Base-by-base conservation (phyloP, 495 filamentous ascomycete genomes). In the Podospora fimiseda region DNA sequence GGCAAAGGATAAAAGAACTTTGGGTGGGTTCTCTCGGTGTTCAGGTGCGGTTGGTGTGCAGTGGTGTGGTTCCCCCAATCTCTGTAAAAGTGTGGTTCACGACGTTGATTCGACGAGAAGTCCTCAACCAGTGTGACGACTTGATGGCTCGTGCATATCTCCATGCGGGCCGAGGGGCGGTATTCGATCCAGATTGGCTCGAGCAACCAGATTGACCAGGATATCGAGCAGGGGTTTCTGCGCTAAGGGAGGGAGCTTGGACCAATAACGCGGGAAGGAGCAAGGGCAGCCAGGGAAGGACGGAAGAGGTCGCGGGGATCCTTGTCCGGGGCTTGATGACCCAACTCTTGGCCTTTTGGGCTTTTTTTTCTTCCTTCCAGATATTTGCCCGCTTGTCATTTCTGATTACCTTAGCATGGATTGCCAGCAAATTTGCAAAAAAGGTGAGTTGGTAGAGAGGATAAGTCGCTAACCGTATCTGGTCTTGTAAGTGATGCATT, bases 181-280 rank as follows among this genome's bases (percentile, higher is more conserved):
- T 61, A 59, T 50, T 58, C 58, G 60, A 50, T 52, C 46, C 58
- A 67, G 67, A 71, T 71, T 71, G 68, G 68, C 61, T 63, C 63
- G 48, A 46, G 38, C 53, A 61, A 50, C 51, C 47, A 68, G 61
- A 65, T 70, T 65, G 60, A 51, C 43, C 61, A 60, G 44, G 60
- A 52, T 43, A 11, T 4, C 1, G 8, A 8, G 37, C 63, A 66
- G 53, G 63, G 64, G 40, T 57, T 15, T 9, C 4, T 30, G 48
- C 50, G 59, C 60, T 58, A 68, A 54, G 45, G 53, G 37, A 14
- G n/a, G 51, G 44, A 61, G 64, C 62, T 64, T 58, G 57, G 61
- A 51, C 65, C 67, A 70, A 68, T 70, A 43, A 57, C 45, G 55
- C 55, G 49, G 54, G 58, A 43, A 48, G 53, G 57, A 52, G 44